Percentiles rank a stretch among this genome's conserved stretches.
Evolutionary conservation across 2,329 filamentous ascomycete genomes (phyloP).

Genomic region (Colletotrichum liriopes): DNA sequence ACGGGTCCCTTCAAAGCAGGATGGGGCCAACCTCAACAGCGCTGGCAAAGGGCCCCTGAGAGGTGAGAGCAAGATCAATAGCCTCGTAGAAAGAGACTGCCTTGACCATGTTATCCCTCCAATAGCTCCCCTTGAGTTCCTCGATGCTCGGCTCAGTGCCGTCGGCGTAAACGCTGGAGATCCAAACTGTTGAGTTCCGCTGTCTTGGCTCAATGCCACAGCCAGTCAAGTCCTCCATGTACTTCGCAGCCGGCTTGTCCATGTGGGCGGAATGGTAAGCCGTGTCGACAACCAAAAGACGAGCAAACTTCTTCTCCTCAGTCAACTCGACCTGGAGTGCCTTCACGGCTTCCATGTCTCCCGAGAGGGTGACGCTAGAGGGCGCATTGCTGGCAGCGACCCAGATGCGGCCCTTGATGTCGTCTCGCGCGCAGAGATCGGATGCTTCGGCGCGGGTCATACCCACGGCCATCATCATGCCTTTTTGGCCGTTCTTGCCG

Average conservation of each 20-base stretch:
- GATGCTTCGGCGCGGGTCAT: slow-evolving; percentile 42
- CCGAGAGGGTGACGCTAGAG: slow-evolving; percentile 53
- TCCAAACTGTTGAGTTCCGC: slow-evolving; percentile 52
- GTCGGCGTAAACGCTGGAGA: slow-evolving; percentile 57
- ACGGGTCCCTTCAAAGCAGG: slow-evolving; percentile 59
- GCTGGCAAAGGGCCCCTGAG: slow-evolving; percentile 36
- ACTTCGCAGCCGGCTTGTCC: slow-evolving; percentile 52
- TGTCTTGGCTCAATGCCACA: slow-evolving; percentile 48
- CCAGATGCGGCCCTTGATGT: slow-evolving; percentile 43
- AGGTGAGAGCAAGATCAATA: slow-evolving; percentile 39
- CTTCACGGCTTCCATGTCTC: slow-evolving; percentile 48
- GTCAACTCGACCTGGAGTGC: slow-evolving; percentile 45
- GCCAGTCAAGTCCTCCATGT: slow-evolving; percentile 50
- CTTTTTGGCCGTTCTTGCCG: slow-evolving; percentile 38
- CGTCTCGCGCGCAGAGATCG: slow-evolving; percentile 41
- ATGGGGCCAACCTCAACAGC: slow-evolving; percentile 55
- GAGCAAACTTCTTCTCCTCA: slow-evolving; percentile 52
- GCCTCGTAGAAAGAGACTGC: slow-evolving; percentile 50
- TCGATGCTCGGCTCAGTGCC: slow-evolving; percentile 42
- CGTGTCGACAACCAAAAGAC: slow-evolving; percentile 58
- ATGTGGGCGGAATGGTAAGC: slow-evolving; percentile 68
- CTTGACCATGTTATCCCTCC: slow-evolving; percentile 50
- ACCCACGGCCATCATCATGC: slow-evolving; percentile 47
- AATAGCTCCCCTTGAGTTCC: slow-evolving; percentile 56
- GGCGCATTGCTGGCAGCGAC: slow-evolving; percentile 50